Evolutionary conservation across 1,284 basidiomycete species (phyloP).

Genomic region (Phenoliferia sp.): DNA sequence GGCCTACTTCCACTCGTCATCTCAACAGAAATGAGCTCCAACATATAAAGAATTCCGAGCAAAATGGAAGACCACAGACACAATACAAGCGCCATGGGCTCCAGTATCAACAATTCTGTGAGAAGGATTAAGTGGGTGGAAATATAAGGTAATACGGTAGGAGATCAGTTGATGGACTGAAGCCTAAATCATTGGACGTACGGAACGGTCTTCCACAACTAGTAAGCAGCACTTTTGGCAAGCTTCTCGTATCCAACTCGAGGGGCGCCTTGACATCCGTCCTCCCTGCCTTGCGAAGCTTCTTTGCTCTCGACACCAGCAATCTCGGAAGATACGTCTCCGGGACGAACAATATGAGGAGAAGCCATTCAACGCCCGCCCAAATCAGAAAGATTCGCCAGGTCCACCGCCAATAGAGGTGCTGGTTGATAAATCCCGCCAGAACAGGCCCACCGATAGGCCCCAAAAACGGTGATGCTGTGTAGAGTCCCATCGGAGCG

Average conservation of each 20-base stretch:
- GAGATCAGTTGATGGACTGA: too few species aligned
- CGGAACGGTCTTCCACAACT: constrained; percentile 68
- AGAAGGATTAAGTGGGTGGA: too few species aligned
- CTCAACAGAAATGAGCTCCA: too few species aligned
- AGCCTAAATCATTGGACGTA: constrained; percentile 45
- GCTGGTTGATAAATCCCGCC: constrained; percentile 43
- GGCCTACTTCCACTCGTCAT: too few species aligned
- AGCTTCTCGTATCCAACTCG: constrained; percentile 49
- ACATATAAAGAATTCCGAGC: constrained; percentile 63
- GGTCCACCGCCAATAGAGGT: constrained; percentile 71
- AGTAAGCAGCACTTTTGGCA: constrained; percentile 50
- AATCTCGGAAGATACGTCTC: constrained; percentile 70
- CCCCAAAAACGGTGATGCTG: constrained; percentile 42
- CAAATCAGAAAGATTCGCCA: constrained; percentile 60
- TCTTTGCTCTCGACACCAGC: constrained; percentile 53
- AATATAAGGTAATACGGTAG: too few species aligned
- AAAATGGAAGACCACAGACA: constrained; percentile 59
- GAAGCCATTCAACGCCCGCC: constrained; percentile 42
- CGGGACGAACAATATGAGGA: constrained; percentile 51
- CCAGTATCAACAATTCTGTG: constrained; percentile 61
- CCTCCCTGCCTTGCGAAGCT: constrained; percentile 53
- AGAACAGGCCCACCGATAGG: constrained; percentile 32
- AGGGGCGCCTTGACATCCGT: constrained; percentile 55
- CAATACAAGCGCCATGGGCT: constrained; percentile 70
- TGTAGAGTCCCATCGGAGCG: constrained; percentile 68